A percentile compares a stretch with the other conserved stretches of the same genome.
These are phyloP conservation scores for Trichosporon asahii DNA, from an alignment of 1,284 basidiomycete species.

Conservation along the genomic window DNA sequence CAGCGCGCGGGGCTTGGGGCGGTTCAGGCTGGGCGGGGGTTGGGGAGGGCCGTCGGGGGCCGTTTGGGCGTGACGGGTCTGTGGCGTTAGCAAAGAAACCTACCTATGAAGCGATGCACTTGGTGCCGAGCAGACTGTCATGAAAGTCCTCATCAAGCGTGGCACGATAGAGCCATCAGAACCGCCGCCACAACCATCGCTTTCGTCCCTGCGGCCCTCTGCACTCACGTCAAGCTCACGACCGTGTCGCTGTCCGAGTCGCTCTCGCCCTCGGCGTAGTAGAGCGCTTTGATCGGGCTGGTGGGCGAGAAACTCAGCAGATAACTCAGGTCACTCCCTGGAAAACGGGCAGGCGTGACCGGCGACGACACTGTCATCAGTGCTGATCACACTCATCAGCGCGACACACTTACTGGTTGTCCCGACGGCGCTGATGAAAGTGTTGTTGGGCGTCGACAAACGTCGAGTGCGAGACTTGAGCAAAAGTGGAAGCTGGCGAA, in stretches of 20 bases:
- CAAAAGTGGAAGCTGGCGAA: neutral
- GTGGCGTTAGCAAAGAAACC: neutral
- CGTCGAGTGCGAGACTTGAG: neutral
- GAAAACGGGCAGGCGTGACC: neutral
- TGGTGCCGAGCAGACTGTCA: too few relatives aligned
- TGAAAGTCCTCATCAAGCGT: too few relatives aligned
- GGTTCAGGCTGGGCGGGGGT: neutral
- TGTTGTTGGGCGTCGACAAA: neutral
- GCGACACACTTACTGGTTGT: neutral
- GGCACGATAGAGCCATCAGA: too few relatives aligned
- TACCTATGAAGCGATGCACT: too few relatives aligned
- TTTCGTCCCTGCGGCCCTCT: too few relatives aligned
- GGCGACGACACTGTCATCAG: slow-evolving; percentile 7
- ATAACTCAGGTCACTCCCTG: neutral
- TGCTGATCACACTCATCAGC: neutral
- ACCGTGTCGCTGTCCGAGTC: slow-evolving; percentile 2
- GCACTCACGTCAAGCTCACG: neutral
- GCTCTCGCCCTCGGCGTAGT: neutral
- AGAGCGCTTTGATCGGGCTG: slow-evolving; percentile 3
- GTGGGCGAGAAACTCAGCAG: neutral
- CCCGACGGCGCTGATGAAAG: neutral
- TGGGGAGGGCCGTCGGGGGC: neutral
- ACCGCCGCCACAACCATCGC: too few relatives aligned
- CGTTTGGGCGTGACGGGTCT: neutral
- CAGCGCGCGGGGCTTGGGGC: neutral